phyloP scores from a whole-genome alignment of 371 early-diverging fungal species.

The Apophysomyces elegans region DNA sequence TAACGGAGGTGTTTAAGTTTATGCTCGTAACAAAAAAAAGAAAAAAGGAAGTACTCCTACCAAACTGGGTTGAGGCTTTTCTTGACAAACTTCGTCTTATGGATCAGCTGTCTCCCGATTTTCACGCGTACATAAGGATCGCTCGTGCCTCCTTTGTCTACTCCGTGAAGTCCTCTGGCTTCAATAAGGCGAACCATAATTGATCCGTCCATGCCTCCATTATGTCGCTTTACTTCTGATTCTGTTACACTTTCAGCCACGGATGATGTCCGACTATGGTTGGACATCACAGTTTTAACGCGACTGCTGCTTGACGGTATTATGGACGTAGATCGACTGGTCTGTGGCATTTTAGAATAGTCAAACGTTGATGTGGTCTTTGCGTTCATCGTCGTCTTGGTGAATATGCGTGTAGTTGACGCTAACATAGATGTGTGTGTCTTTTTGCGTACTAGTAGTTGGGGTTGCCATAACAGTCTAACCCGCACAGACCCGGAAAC shows the following conservation, averaged over 20 bases:
- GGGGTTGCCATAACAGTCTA: slow-evolving; percentile 52
- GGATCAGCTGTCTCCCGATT: slow-evolving; percentile 57
- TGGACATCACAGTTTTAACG: background rate
- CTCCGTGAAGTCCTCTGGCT: slow-evolving; percentile 66
- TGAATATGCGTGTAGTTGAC: slow-evolving; percentile 22
- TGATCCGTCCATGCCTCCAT: slow-evolving; percentile 33
- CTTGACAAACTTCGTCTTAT: slow-evolving; percentile 79
- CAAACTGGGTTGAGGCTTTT: slow-evolving; percentile 80
- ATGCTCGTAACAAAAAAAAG: background rate
- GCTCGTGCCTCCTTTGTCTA: slow-evolving; percentile 63
- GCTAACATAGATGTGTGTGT: slow-evolving; percentile 46
- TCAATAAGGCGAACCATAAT: slow-evolving; percentile 55
- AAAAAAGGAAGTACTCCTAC: slow-evolving; percentile 22
- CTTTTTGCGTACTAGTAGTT: slow-evolving; percentile 43
- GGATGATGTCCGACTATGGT: background rate
- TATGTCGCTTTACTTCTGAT: background rate
- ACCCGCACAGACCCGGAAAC: slow-evolving; percentile 45
- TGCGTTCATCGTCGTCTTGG: slow-evolving; percentile 12
- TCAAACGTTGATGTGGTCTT: slow-evolving; percentile 11
- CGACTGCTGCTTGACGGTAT: background rate
- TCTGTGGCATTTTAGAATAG: background rate
- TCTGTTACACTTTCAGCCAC: background rate
- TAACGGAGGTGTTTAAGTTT: slow-evolving; percentile 11
- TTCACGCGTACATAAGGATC: slow-evolving; percentile 66
- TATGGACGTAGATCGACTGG: background rate